phyloP scores from a whole-genome alignment of 805 yeast species.

The Yarrowia divulgata region DNA sequence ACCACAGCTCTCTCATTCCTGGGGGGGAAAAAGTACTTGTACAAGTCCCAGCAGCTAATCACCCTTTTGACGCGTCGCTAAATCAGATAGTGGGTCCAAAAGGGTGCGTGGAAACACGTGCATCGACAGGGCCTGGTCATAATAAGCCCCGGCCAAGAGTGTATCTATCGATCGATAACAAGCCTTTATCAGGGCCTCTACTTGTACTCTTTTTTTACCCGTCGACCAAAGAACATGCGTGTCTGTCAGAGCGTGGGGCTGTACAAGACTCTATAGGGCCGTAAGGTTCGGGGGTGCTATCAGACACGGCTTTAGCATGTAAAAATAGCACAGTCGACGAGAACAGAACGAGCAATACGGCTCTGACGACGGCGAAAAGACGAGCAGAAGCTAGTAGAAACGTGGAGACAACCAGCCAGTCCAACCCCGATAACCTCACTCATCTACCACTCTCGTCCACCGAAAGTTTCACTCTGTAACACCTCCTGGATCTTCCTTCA shows the following conservation, averaged over 20 bases:
- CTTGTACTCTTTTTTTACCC: too few species aligned
- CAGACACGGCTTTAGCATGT: constrained; percentile 36
- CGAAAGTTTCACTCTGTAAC: constrained; percentile 19
- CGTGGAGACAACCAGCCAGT: too few species aligned
- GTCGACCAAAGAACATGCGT: background rate
- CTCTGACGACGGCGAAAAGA: background rate
- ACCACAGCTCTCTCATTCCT: background rate
- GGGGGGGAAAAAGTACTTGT: background rate
- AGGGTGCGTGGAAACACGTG: background rate
- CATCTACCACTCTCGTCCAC: background rate
- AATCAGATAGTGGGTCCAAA: background rate
- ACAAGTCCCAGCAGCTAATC: too few species aligned
- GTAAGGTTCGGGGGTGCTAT: constrained; percentile 9
- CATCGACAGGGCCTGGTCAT: background rate
- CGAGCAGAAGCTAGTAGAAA: too few species aligned
- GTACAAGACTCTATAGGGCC: constrained; percentile 7
- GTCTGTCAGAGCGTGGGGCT: constrained; percentile 35
- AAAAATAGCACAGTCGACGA: constrained; percentile 17
- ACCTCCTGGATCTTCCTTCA: constrained; percentile 32
- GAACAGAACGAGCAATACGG: background rate
- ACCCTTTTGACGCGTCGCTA: background rate
- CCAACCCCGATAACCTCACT: background rate
- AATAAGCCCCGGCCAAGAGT: background rate
- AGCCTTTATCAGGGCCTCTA: background rate
- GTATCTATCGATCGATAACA: background rate